Evolutionary conservation across 306 rosid genomes (phyloP).

Genomic region (Dalbergia cultrata): DNA sequence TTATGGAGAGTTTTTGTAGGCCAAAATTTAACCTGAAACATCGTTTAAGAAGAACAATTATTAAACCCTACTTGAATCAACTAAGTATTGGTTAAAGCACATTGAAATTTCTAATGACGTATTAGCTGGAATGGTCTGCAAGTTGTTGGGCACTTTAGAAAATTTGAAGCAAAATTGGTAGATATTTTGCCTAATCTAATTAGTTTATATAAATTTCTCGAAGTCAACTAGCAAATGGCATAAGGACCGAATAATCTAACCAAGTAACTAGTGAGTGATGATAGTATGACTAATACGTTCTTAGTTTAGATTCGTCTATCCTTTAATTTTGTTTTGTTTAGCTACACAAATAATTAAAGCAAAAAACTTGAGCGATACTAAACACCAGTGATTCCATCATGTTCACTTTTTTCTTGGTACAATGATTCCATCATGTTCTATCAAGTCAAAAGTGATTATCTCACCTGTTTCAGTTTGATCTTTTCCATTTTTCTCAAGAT

Average conservation of each 20-base stretch:
- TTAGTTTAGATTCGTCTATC: neutral
- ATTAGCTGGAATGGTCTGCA: neutral
- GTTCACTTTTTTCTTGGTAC: neutral
- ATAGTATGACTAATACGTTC: conserved; percentile 4
- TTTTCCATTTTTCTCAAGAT: neutral
- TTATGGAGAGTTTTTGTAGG: too few relatives aligned
- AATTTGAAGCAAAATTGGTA: conserved; percentile 1
- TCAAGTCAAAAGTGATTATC: conserved; percentile 40
- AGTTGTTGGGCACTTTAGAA: neutral
- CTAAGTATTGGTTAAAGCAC: neutral
- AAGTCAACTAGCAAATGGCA: conserved; percentile 1
- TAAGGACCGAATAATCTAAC: conserved; percentile 7
- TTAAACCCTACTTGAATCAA: too few relatives aligned
- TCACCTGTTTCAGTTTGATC: neutral
- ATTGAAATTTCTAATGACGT: neutral
- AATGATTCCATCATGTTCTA: conserved; percentile 25
- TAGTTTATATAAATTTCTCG: neutral
- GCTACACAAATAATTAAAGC: neutral
- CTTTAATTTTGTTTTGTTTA: neutral
- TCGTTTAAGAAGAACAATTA: too few relatives aligned
- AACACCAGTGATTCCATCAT: neutral
- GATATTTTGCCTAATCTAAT: neutral
- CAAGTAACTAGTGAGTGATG: neutral
- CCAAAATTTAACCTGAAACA: too few relatives aligned
- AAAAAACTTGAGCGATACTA: conserved; percentile 9